These are phyloP conservation scores for Aurantiochytrium sp. DNA, from an alignment of 108 stramenopile genomes.

Conservation along the genomic window DNA sequence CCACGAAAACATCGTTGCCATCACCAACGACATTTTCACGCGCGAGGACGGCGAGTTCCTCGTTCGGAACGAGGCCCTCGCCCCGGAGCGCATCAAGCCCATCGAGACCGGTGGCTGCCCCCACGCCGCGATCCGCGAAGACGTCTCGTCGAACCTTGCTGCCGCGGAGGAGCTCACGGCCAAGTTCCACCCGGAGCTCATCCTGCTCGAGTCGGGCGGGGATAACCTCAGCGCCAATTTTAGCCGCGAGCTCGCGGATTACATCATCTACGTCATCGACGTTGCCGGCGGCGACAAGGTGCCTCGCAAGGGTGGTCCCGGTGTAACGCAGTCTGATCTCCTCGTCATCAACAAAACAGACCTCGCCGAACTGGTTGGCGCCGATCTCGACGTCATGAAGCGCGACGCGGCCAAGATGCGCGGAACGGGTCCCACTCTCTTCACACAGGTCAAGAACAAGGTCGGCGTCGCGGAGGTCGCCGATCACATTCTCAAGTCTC, in stretches of 20 bases:
- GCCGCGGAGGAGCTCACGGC: slow-evolving; percentile 81
- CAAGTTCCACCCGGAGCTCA: slow-evolving; percentile 55
- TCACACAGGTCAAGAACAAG: slow-evolving; percentile 77
- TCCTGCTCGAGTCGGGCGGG: slow-evolving; percentile 88
- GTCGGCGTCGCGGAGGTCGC: slow-evolving; percentile 48
- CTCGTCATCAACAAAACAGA: slow-evolving; percentile 95
- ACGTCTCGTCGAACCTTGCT: slow-evolving; percentile 83
- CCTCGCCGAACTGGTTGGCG: slow-evolving; percentile 90
- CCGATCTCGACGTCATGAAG: slow-evolving; percentile 81
- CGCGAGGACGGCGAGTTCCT: slow-evolving; percentile 95
- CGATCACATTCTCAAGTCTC: neutral
- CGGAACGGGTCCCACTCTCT: slow-evolving; percentile 72
- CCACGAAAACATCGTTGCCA: slow-evolving; percentile 46
- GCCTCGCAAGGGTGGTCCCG: slow-evolving; percentile 95
- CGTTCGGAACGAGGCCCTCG: slow-evolving; percentile 64
- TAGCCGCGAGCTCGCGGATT: slow-evolving; percentile 85
- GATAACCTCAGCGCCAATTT: slow-evolving; percentile 97
- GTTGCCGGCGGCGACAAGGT: slow-evolving; percentile 97
- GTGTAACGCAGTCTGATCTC: slow-evolving; percentile 87
- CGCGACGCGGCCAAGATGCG: slow-evolving; percentile 82
- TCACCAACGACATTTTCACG: slow-evolving; percentile 98
- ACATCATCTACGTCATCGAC: slow-evolving; percentile 95
- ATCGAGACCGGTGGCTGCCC: slow-evolving; percentile 98
- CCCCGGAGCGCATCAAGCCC: slow-evolving; percentile 64
- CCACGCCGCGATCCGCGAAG: slow-evolving; percentile 90